Conservation (phyloP, 257 asterid genomes). For the Verbena officinalis region DNA sequence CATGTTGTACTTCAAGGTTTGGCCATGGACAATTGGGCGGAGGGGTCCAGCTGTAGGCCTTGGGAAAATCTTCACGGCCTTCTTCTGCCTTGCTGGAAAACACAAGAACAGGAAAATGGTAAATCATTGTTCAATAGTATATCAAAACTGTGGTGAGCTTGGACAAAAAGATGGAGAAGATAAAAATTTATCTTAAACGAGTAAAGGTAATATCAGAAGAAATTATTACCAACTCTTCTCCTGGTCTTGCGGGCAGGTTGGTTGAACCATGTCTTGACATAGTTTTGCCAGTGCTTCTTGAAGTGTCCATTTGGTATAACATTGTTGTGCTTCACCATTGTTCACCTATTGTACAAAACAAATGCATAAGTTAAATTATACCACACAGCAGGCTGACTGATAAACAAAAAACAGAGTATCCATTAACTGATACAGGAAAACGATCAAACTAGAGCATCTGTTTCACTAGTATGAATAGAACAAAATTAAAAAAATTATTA, state of each 20-base stretch:
- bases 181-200: too few relatives aligned
- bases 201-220: background rate
- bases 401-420: background rate
- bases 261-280: constrained; percentile 81
- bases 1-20: constrained; percentile 80
- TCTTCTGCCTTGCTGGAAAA: constrained; percentile 64
- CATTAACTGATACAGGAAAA: background rate
- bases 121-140: background rate
- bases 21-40: constrained; percentile 74
- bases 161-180: background rate
- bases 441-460: background rate
- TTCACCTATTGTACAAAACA: constrained; percentile 39
- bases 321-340: constrained; percentile 78
- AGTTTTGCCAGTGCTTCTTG: constrained; percentile 83
- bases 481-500: background rate
- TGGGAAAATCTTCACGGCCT: constrained; percentile 75
- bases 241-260: constrained; percentile 86
- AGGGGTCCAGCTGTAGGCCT: constrained; percentile 76
- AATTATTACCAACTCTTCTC: constrained; percentile 57
- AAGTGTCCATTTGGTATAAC: constrained; percentile 79
- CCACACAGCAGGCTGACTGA: background rate
- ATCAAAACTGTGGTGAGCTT: background rate
- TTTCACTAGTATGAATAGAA: background rate
- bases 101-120: constrained; percentile 4
- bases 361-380: background rate